Evolutionary conservation across 2,329 filamentous ascomycete species (phyloP).

Genomic region (Dendryphion nanum): DNA sequence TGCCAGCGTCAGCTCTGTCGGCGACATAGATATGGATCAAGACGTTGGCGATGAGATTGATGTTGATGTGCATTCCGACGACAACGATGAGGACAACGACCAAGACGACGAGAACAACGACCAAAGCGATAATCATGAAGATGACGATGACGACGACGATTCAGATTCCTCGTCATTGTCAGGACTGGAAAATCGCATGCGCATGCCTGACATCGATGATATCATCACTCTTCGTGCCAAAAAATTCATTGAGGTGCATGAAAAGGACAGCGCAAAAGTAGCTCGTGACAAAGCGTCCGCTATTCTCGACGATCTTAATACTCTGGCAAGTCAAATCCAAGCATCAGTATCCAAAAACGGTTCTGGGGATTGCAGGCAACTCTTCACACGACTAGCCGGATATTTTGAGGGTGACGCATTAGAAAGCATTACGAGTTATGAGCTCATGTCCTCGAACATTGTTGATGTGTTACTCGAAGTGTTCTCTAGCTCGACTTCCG

Average conservation of each 20-base stretch:
- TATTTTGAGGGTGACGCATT: constrained; percentile 88
- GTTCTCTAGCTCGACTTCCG: constrained; percentile 69
- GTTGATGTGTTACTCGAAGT: constrained; percentile 80
- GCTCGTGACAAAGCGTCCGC: constrained; percentile 77
- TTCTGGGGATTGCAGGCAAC: constrained; percentile 53
- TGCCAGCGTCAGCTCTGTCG: constrained; percentile 18
- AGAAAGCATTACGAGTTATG: constrained; percentile 92
- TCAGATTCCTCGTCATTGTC: constrained; percentile 63
- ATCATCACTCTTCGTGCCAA: constrained; percentile 75
- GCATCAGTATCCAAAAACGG: constrained; percentile 60
- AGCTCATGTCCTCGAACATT: constrained; percentile 85
- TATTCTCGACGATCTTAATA: constrained; percentile 71
- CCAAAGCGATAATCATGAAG: constrained; percentile 59
- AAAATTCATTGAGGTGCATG: constrained; percentile 79
- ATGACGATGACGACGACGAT: constrained; percentile 62
- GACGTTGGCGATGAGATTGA: constrained; percentile 55
- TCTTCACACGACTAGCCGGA: constrained; percentile 74
- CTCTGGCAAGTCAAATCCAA: constrained; percentile 70
- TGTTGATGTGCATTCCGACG: constrained; percentile 54
- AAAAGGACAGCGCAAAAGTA: constrained; percentile 69
- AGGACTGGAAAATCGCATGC: constrained; percentile 20
- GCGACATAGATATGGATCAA: constrained; percentile 35
- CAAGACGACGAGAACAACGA: constrained; percentile 59
- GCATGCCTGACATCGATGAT: constrained; percentile 59
- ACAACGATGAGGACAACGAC: constrained; percentile 52